Conservation (phyloP, 768 basidiomycete genomes). For the Nidularia pulvinata region DNA sequence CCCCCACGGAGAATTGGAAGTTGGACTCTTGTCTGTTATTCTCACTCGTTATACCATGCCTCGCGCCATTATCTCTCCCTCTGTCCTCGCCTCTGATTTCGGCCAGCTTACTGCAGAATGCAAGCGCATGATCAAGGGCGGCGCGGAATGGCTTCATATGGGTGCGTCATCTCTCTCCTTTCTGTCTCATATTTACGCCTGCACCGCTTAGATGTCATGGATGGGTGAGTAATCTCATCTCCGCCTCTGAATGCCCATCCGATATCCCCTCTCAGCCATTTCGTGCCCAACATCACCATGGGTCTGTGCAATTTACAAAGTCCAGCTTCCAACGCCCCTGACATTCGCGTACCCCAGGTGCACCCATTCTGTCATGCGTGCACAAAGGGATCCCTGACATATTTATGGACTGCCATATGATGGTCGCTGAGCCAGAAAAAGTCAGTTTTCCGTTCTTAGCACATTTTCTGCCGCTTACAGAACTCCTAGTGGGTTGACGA, state of each 20-base stretch:
- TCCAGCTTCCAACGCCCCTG: neutral
- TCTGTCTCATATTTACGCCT: neutral
- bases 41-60: constrained; percentile 54
- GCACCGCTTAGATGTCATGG: constrained; percentile 83
- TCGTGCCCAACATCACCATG: constrained; percentile 99
- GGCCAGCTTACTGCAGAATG: constrained; percentile 95
- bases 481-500: constrained; percentile 87
- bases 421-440: constrained; percentile 93
- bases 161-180: constrained; percentile 40
- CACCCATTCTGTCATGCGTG: constrained; percentile 86
- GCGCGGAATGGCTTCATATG: constrained; percentile 99
- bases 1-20: neutral
- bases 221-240: constrained; percentile 63
- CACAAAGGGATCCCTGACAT: constrained; percentile 88
- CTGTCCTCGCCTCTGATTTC: constrained; percentile 97
- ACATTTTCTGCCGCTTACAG: neutral
- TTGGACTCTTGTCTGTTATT: too few relatives aligned
- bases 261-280: constrained; percentile 60
- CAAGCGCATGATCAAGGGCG: constrained; percentile 92
- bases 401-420: constrained; percentile 99
- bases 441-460: constrained; percentile 30
- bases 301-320: constrained; percentile 44
- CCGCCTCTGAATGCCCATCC: constrained; percentile 1
- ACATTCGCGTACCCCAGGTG: constrained; percentile 45
- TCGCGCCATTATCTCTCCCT: constrained; percentile 92